phyloP scores from a whole-genome alignment of 2,329 filamentous ascomycete genomes.

The Aotearoamyces nothofagi region DNA sequence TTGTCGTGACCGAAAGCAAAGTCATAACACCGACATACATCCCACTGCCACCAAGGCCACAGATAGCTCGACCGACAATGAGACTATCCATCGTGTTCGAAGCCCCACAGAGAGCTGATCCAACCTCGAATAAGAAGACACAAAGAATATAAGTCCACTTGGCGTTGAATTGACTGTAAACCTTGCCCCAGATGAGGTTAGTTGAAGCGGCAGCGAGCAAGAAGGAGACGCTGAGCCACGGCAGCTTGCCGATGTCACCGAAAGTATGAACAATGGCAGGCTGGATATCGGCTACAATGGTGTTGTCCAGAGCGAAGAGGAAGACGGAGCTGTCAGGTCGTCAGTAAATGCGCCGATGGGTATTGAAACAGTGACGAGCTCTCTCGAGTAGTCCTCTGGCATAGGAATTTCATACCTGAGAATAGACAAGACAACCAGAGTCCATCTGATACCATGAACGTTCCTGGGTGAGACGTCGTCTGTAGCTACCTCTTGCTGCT shows the following conservation, averaged over 20 bases:
- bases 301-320: constrained; percentile 4
- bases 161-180: constrained; percentile 10
- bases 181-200: constrained; percentile 30
- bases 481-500: background rate
- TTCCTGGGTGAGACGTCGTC: background rate
- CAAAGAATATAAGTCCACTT: constrained; percentile 9
- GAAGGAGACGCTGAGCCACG: constrained; percentile 11
- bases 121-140: constrained; percentile 9
- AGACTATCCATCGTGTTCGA: constrained; percentile 11
- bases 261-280: constrained; percentile 10
- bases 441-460: background rate
- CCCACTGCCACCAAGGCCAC: constrained; percentile 17
- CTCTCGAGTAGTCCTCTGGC: too few species aligned
- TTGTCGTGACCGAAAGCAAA: constrained; percentile 23
- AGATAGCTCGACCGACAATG: constrained; percentile 14
- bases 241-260: constrained; percentile 11
- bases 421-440: background rate
- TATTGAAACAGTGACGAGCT: too few species aligned
- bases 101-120: constrained; percentile 11
- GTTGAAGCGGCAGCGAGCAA: constrained; percentile 29
- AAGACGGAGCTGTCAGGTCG: constrained; percentile 2
- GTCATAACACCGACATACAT: constrained; percentile 30
- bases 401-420: too few species aligned
- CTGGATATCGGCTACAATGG: constrained; percentile 14
- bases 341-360: too few species aligned